phyloP scores from a whole-genome alignment of 164 flowering plant species.

The Magnolia officinalis region DNA sequence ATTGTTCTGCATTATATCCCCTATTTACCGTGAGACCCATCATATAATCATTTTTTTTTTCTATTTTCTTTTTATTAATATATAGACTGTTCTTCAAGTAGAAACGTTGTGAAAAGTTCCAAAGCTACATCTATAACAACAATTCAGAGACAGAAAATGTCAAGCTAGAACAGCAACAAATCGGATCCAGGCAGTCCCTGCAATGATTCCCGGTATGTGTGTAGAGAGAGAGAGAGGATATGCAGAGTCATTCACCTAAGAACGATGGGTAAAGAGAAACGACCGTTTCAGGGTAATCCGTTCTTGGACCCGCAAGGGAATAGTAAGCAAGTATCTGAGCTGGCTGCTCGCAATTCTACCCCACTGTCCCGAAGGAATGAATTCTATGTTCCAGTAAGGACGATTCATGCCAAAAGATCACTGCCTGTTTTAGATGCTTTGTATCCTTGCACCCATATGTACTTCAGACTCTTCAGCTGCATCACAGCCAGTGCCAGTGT shows the following conservation, averaged over 20 bases:
- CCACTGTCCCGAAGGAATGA: conserved; percentile 47
- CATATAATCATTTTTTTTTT: no score
- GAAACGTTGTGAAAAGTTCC: no score
- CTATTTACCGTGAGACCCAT: no score
- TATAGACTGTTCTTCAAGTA: no score
- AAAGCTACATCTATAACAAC: no score
- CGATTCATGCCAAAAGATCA: conserved; percentile 72
- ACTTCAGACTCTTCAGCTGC: conserved; percentile 60
- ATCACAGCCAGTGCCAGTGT: conserved; percentile 65
- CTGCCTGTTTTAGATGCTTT: conserved; percentile 41
- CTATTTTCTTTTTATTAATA: no score
- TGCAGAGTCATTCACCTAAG: conserved; percentile 25
- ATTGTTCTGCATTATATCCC: no score
- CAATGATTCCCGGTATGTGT: no score
- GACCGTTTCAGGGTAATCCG: conserved; percentile 69
- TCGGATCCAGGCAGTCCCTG: no score
- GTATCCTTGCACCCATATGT: conserved; percentile 93
- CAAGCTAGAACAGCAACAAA: no score
- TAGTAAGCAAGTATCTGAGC: conserved; percentile 88
- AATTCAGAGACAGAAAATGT: no score
- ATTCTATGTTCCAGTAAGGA: conserved; percentile 83
- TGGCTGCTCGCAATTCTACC: conserved; percentile 44
- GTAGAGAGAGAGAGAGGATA: conserved; percentile 1
- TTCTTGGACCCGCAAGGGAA: conserved; percentile 84
- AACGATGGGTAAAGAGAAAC: conserved; percentile 37